Evolutionary conservation across 179 eudicot species (phyloP).

Genomic region (Beta corolliflora): DNA sequence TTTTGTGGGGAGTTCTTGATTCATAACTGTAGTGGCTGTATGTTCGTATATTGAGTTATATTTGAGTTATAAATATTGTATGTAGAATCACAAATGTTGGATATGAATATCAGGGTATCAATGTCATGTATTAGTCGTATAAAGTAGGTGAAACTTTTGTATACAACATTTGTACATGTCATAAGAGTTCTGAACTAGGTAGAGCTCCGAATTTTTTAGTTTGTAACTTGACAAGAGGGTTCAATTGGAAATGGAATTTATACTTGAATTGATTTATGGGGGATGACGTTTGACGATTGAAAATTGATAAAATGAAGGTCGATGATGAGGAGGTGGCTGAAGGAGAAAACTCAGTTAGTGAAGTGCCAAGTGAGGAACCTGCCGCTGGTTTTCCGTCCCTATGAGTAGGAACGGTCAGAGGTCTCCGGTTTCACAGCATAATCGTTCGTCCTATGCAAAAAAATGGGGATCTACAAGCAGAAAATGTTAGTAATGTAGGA

Average conservation of each 20-base stretch:
- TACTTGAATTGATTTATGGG: background rate
- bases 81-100: too few species aligned
- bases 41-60: too few species aligned
- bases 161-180: too few species aligned
- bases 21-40: too few species aligned
- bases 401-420: slow-evolving; percentile 43
- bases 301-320: slow-evolving; percentile 44
- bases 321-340: slow-evolving; percentile 69
- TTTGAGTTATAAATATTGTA: too few species aligned
- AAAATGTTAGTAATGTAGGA: slow-evolving; percentile 43
- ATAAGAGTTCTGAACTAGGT: too few species aligned
- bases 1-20: background rate
- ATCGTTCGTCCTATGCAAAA: slow-evolving; percentile 38
- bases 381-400: slow-evolving; percentile 17
- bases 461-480: slow-evolving; percentile 48
- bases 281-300: background rate
- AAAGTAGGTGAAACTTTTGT: too few species aligned
- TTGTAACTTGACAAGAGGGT: background rate
- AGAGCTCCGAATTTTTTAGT: too few species aligned
- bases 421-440: slow-evolving; percentile 31
- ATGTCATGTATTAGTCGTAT: too few species aligned
- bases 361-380: slow-evolving; percentile 41
- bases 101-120: too few species aligned
- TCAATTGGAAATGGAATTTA: background rate
- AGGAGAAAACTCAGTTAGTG: slow-evolving; percentile 42